A percentile compares a stretch with the other conserved stretches of the same genome.
Evolutionary conservation across 2,329 filamentous ascomycete species (phyloP).

Genomic region (Colletotrichum camelliae): DNA sequence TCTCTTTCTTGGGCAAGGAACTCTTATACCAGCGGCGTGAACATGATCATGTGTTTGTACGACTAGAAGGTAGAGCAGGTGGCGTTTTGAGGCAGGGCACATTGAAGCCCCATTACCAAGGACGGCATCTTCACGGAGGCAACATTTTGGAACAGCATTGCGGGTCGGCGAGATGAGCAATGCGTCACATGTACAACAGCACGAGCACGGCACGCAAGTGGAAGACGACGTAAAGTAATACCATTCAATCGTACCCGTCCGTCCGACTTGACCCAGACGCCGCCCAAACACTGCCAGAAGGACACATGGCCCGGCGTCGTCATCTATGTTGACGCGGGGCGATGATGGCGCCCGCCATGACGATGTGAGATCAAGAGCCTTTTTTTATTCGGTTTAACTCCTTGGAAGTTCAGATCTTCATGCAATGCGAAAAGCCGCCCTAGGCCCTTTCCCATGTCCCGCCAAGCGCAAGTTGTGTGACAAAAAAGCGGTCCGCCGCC

Average conservation of each 20-base stretch:
- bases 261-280: slow-evolving; percentile 1
- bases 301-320: not conserved
- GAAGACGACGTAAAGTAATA: slow-evolving; percentile 9
- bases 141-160: not conserved
- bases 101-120: not conserved
- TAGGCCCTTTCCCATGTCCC: slow-evolving; percentile 18
- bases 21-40: not conserved
- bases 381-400: slow-evolving; percentile 25
- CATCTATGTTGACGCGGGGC: not conserved
- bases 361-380: slow-evolving; percentile 21
- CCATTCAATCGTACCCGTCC: slow-evolving; percentile 5
- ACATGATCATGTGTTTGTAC: not conserved
- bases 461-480: slow-evolving; percentile 19
- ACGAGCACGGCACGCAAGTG: not conserved
- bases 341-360: not conserved
- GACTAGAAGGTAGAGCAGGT: not conserved
- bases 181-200: not conserved
- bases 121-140: not conserved
- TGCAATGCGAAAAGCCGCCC: slow-evolving; percentile 24
- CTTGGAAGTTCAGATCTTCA: slow-evolving; percentile 22
- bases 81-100: not conserved
- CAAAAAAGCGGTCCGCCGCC: slow-evolving; percentile 20
- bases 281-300: not conserved
- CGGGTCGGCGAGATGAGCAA: not conserved
- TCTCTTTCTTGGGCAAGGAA: not conserved